A percentile compares a stretch with the other conserved stretches of the same genome.
Evolutionary conservation across 345 rosid genomes (phyloP).

Genomic region (Gossypium herbaceum): DNA sequence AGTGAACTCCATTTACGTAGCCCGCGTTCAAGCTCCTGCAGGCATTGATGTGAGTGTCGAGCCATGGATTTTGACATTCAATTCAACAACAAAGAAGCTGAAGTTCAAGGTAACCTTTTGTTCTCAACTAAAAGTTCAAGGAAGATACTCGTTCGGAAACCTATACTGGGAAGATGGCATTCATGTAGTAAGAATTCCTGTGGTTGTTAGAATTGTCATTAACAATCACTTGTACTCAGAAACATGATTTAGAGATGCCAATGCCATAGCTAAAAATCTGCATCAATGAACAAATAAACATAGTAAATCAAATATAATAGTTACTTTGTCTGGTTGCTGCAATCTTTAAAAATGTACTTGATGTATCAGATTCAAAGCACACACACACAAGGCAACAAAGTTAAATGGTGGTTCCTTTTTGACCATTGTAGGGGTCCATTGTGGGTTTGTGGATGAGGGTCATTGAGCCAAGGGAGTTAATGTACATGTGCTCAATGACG

Average conservation of each 20-base stretch:
- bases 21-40: conserved; percentile 42
- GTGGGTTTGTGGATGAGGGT: not conserved
- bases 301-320: not conserved
- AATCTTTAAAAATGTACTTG: conserved; percentile 5
- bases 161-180: conserved; percentile 46
- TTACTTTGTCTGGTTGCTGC: not conserved
- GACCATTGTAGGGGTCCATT: not conserved
- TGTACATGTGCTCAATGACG: conserved; percentile 11
- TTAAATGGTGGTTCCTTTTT: not conserved
- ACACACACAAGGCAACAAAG: not conserved
- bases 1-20: conserved; percentile 38
- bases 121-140: conserved; percentile 39
- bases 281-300: conserved; percentile 1
- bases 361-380: not conserved
- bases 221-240: conserved; percentile 23
- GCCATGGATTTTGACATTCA: conserved; percentile 52
- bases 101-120: conserved; percentile 39
- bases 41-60: conserved; percentile 44
- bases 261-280: not conserved
- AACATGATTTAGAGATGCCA: conserved; percentile 19
- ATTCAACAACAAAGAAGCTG: conserved; percentile 35
- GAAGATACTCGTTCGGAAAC: conserved; percentile 51
- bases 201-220: conserved; percentile 38
- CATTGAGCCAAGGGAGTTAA: not conserved
- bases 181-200: conserved; percentile 45